Evolutionary conservation across 352 stramenopile genomes (phyloP), one percentile per base, ranked within the genome.

Genomic region (Globisporangium sylvaticum): DNA sequence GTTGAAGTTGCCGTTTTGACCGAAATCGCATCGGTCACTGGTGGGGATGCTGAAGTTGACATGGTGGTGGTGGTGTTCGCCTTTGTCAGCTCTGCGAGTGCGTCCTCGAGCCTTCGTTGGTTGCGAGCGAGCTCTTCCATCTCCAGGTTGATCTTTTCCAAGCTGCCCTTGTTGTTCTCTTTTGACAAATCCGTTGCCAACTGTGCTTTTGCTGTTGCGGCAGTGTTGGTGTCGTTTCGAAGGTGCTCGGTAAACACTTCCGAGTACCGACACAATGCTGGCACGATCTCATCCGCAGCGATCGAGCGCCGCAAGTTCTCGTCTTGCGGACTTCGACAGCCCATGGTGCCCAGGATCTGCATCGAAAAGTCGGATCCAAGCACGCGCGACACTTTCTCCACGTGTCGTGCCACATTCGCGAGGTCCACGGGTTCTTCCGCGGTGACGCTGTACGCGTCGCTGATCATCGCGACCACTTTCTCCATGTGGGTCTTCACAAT

Each of bases 361-460:
- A 88, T 82, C 1, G 84, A 87, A 48, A 90, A 88, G 44, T 92
- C 84, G 0, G 84, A 91, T 1, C 73, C 76, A 2, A 94, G 66
- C 0, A 90, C 68, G 1, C 75, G 78, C 20, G 78, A 72, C 6
- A 91, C 77, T 59, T 81, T 84, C 20, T 92, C 80, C 7, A 91
- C 79, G 25, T 88, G 74, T 25, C 31, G 57, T 10, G 77, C 72
- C 0, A 84, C 73, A 0, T 55, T 72, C 1, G 72, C 61, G 4
- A 89, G 58, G 44, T 94, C 86, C 1, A 90, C 71, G 0, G 81
- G 81, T 14, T 91, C 81, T 32, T 90, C 69, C 0, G 82, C 79
- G 18, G 81, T 86, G 3, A 65, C 64, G 8, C 80, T 74, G 58
- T 94, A 94, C 5, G 82, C 86, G n/a, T 92, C 81, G 58, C 88